Evolutionary conservation across 78 protist species (phyloP), one percentile per base, ranked within the genome.

Genomic region (Bigelowiella natans): DNA sequence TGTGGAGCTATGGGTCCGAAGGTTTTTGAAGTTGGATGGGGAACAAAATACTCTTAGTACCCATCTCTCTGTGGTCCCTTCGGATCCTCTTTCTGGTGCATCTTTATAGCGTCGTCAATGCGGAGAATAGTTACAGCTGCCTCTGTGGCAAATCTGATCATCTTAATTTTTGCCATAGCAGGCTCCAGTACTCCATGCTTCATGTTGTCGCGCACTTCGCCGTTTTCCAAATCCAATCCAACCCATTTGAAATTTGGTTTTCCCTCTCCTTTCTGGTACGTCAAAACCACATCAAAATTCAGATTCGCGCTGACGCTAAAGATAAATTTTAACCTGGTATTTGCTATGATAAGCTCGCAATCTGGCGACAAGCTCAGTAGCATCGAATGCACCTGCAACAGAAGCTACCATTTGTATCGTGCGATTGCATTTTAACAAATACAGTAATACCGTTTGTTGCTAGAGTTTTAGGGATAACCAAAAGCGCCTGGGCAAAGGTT

Each of bases 151-250:
- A 96, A 97, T 88, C 95, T 90, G 88, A 99, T 87, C 85, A 94
- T 83, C 94, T 98, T 98, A 51, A 97, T 83, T 93, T 99, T 99
- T 39, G 94, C 40, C 82, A 97, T 31, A 26, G 98, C 95, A 1
- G 99, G 99, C 94, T 99, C 99, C 37, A 99, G 84, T 34, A 99
- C 98, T 30, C 99, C 99, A 0, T 95, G 96, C 36, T n/a, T 87
- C 18, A 98, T 18, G 93, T 96, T 97, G 95, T 98, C 91, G 31
- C n/a, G 26, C 38, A 51, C 73, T 7, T 7, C 73, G 73, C 73
- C 73, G 73, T 18, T 51, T 18, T 51, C 73, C 30, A 94, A 64
- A 83, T 94, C 95, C 2, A 94, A 31, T 30, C 95, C 84, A 83
- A 63, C 11, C 83, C 83, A 88, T 2, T 88, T 36, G 38, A 2